Evolutionary conservation across 495 filamentous ascomycete genomes (phyloP), one percentile per base, ranked within the genome.

Genomic region (Aspergillus haitiensis): DNA sequence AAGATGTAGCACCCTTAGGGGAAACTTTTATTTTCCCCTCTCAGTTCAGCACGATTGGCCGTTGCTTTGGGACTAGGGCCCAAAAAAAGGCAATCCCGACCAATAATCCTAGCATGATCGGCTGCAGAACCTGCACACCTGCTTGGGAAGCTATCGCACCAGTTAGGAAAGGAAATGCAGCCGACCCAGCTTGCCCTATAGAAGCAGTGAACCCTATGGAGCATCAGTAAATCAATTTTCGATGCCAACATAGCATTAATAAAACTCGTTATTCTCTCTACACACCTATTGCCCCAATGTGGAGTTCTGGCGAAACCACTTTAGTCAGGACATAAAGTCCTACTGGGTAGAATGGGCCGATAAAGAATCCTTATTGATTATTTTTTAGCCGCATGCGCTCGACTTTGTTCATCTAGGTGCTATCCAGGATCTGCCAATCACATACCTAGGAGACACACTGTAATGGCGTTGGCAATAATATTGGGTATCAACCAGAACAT

Each of bases 361-460:
- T 67, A 52, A 69, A 67, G 45, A 69, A 69, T 37, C 67, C 67
- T 69, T 32, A 10, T 27, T 47, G 34, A 45, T 50, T 12, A 67
- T 46, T 27, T 27, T 21, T 61, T 36, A 61, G 34, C 34, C 21
- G 31, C 31, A 11, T 36, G 13, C 13, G 5, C 7, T 48, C n/a
- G 18, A 9, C 7, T 42, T 16, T 16, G 13, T 52, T 13, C 46
- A 31, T 33, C 34, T 27, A 27, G 21, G 35, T 33, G 4, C 12
- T 46, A 50, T 21, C 21, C 9, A 3, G 46, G 13, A 50, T 2
- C 37, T 2, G 31, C 10, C 34, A 33, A 46, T 55, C 16, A 47
- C 54, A 85, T 72, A n/a, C 88, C 88, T 48, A 90, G 71, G 11
- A 89, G 67, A 13, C 81, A 72, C 4, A 90, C 80, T 16, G 86